Percentiles rank a stretch among this genome's conserved stretches.
Evolutionary conservation across 73 alveolate genomes (phyloP).

Genomic region (Breviolum minutum): DNA sequence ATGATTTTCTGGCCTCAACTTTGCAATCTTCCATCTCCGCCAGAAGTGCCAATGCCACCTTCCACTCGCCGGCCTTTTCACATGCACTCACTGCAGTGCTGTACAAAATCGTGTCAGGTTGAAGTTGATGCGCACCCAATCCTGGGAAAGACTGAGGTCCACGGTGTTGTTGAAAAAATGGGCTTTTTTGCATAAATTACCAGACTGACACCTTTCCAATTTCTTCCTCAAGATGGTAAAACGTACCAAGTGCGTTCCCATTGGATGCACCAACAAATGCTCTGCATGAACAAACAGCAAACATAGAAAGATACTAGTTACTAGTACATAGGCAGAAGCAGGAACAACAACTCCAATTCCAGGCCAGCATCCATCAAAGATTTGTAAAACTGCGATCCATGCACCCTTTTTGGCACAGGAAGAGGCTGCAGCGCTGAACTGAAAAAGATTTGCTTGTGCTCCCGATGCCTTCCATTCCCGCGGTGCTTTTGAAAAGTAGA

Average conservation of each 20-base stretch:
- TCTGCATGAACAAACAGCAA: neutral
- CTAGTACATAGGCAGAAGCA: no score
- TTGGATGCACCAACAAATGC: neutral
- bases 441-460: neutral
- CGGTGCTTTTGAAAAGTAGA: no score
- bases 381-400: neutral
- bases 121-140: neutral
- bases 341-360: neutral
- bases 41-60: neutral
- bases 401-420: neutral
- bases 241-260: neutral
- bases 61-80: constrained; percentile 41
- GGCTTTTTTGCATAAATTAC: no score
- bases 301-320: neutral
- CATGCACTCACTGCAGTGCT: constrained; percentile 60
- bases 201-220: no score
- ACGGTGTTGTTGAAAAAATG: no score
- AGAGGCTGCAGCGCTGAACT: constrained; percentile 48
- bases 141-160: neutral
- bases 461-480: neutral
- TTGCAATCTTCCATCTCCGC: neutral
- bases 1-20: neutral
- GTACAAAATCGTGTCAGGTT: constrained; percentile 14
- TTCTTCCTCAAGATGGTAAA: neutral
- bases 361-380: neutral